Base-by-base conservation (phyloP, 176 grass and related monocot genomes). In the Aegilops speltoides region DNA sequence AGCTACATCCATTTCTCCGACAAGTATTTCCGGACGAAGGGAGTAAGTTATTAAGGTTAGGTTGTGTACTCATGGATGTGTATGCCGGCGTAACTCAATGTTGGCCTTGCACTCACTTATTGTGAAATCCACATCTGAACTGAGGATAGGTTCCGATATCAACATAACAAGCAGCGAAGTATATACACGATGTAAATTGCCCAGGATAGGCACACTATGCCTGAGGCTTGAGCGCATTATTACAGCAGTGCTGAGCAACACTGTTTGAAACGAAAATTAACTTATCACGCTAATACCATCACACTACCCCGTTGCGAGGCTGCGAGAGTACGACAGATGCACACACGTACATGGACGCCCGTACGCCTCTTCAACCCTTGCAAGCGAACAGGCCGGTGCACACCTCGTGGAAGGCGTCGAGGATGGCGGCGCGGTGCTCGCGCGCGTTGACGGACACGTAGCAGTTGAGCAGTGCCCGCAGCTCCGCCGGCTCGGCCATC, bases 371-470 rank as follows among this genome's bases (percentile, higher is more conserved):
- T 87, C 80, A 91, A 1, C 76, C 72, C 69, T 83, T 83, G 76
- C 87, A 62, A 1, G 84, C 76, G 78, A 95, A 98, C 22, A 95
- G 85, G n/a, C 66, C 34, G 59, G 93, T 94, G 86, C 93, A 98
- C 11, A 94, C 96, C 82, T 98, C 93, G 73, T 94, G 86, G 77
- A 98, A 96, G 41, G 96, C 93, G 66, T 96, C 93, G n/a, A 98
- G 92, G 43, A 98, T 98, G 64, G 83, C 82, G 62, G 84, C 83
- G 67, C 90, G 93, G 74, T 94, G 93, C 82, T 94, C 93, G 6
- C 88, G 69, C 19, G 91, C 83, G 85, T 98, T 96, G 82, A 98
- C 88, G 1, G 93, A 92, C 14, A 98, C 68, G 86, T 98, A 96
- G 87, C 96, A 96, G 78, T 96, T 98, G 75, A 98, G 65, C 73